These are phyloP conservation scores for Penicillium brevicompactum DNA, from an alignment of 2,329 filamentous ascomycete genomes.

Conservation along the genomic window DNA sequence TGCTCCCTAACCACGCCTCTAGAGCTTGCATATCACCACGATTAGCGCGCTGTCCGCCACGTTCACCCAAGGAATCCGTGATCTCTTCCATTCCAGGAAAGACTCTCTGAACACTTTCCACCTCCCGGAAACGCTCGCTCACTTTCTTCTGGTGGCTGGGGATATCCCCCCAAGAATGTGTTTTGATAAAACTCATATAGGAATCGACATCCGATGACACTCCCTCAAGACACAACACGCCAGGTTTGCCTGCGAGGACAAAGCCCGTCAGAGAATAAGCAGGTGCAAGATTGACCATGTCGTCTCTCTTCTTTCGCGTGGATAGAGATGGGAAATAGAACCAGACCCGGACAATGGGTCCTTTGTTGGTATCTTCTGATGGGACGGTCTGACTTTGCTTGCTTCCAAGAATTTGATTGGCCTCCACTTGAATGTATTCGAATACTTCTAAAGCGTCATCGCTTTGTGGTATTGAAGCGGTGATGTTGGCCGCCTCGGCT, in stretches of 20 bases:
- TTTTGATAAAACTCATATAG: conserved; percentile 67
- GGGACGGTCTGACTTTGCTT: conserved; percentile 8
- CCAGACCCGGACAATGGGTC: conserved; percentile 56
- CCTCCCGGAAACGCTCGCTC: conserved; percentile 51
- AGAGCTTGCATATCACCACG: conserved; percentile 39
- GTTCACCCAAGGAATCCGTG: conserved; percentile 34
- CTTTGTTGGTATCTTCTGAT: background rate
- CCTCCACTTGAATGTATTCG: conserved; percentile 47
- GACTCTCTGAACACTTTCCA: conserved; percentile 43
- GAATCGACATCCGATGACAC: conserved; percentile 52
- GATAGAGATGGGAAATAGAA: conserved; percentile 66
- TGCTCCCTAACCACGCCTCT: conserved; percentile 30
- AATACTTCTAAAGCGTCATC: conserved; percentile 50
- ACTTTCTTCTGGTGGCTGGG: conserved; percentile 65
- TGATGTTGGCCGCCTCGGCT: conserved; percentile 46
- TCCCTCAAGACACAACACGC: conserved; percentile 43
- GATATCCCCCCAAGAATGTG: conserved; percentile 65
- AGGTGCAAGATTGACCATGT: conserved; percentile 58
- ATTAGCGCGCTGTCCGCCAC: conserved; percentile 36
- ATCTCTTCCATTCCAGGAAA: conserved; percentile 37
- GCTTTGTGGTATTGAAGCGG: conserved; percentile 42
- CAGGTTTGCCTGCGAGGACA: conserved; percentile 62
- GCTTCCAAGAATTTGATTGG: conserved; percentile 31
- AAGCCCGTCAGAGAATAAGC: conserved; percentile 60
- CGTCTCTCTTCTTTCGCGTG: conserved; percentile 60